Percentiles rank a stretch among this genome's conserved stretches.
Conservation (phyloP, 2,329 filamentous ascomycete genomes). For the Furcasterigmium sp. region DNA sequence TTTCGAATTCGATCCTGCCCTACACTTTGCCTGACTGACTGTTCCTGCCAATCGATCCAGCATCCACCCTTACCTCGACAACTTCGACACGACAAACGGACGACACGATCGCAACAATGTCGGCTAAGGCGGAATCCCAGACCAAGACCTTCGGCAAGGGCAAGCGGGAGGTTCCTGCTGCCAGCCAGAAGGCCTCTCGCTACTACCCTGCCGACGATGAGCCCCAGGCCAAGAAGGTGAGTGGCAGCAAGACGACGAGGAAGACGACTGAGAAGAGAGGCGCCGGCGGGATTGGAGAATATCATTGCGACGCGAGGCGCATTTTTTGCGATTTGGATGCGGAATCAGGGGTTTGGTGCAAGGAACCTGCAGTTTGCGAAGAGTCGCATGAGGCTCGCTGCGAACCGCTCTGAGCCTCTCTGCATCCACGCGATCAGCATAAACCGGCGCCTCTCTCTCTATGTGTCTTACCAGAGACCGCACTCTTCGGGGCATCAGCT, state of each 20-base stretch:
- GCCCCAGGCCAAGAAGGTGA: slow-evolving; percentile 86
- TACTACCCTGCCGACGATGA: slow-evolving; percentile 98
- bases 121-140: slow-evolving; percentile 63
- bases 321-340: slow-evolving; percentile 10
- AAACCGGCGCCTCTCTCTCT: slow-evolving; percentile 13
- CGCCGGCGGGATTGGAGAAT: background rate
- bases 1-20: too few relatives aligned
- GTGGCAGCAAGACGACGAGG: slow-evolving; percentile 34
- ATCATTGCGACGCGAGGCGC: background rate
- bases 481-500: slow-evolving; percentile 14
- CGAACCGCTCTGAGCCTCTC: too few relatives aligned
- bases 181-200: slow-evolving; percentile 91
- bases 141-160: slow-evolving; percentile 98
- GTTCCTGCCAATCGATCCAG: too few relatives aligned
- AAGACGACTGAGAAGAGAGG: background rate
- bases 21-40: too few relatives aligned
- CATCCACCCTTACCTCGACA: too few relatives aligned
- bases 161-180: slow-evolving; percentile 83
- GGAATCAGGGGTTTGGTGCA: too few relatives aligned
- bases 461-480: slow-evolving; percentile 24
- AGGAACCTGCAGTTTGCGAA: too few relatives aligned
- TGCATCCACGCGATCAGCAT: background rate
- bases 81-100: slow-evolving; percentile 11
- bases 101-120: slow-evolving; percentile 48
- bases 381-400: too few relatives aligned